Evolutionary conservation across 768 basidiomycete genomes (phyloP).

Genomic region (Lentinus brumalis): DNA sequence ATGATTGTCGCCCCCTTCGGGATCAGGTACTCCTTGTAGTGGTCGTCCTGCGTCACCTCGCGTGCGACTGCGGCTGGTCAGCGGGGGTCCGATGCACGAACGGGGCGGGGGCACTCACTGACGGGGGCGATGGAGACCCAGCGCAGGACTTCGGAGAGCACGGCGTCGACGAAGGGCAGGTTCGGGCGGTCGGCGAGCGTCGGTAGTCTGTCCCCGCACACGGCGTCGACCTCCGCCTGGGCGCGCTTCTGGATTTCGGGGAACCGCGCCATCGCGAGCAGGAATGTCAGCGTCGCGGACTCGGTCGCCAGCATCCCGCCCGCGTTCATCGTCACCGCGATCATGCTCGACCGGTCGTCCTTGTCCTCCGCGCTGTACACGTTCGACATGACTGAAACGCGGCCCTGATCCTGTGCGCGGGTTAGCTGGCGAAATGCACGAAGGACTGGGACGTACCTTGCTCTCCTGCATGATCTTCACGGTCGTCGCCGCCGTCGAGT

Average conservation of each 20-base stretch:
- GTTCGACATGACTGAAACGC: constrained; percentile 15
- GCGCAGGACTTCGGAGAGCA: constrained; percentile 23
- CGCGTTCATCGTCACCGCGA: constrained; percentile 24
- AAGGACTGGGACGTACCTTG: neutral
- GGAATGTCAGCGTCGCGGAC: constrained; percentile 22
- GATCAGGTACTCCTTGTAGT: constrained; percentile 30
- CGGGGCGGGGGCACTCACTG: constrained; percentile 6
- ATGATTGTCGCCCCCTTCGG: constrained; percentile 33
- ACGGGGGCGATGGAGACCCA: constrained; percentile 26
- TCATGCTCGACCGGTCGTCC: constrained; percentile 20
- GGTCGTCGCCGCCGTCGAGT: constrained; percentile 17
- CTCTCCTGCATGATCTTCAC: constrained; percentile 16
- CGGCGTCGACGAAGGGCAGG: constrained; percentile 21
- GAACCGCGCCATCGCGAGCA: constrained; percentile 22
- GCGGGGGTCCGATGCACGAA: neutral
- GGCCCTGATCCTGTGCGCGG: constrained; percentile 1
- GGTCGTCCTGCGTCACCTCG: constrained; percentile 22
- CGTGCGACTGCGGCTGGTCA: constrained; percentile 10
- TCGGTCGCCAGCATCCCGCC: constrained; percentile 21
- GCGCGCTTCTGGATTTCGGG: constrained; percentile 23
- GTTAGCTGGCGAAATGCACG: neutral
- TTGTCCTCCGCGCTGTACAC: constrained; percentile 6
- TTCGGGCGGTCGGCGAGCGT: constrained; percentile 18
- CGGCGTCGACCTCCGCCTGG: constrained; percentile 24
- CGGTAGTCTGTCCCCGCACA: constrained; percentile 16